Base-by-base conservation (phyloP, 2,329 filamentous ascomycete genomes). In the Beauveria rudraprayagi region DNA sequence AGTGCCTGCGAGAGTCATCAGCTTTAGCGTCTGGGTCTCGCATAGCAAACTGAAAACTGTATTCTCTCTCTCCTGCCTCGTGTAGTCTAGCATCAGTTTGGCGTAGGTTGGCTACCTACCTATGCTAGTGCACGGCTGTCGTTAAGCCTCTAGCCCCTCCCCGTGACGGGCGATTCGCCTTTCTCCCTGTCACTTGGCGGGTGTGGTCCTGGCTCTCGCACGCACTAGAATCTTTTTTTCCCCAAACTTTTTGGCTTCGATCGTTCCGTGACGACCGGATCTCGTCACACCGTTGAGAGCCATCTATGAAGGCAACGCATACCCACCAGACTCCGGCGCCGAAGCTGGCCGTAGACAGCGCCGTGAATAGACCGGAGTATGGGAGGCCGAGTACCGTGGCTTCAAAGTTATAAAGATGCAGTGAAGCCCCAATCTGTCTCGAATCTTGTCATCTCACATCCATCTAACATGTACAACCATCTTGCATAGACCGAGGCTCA, bases 391-490 rank as follows among this genome's bases (percentile, higher is more conserved):
- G 5, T 24, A 37, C 56, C 56, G 56, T 43, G 34, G 30, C 5
- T 50, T 57, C 17, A 17, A 22, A 26, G 17, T 58, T 58, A 58
- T 58, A 58, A 58, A 58, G 56, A 58, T 17, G 17, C 11, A 5
- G 22, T 51, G 56, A 28, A 51, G 41, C 46, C 56, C 56, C 56
- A 6, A n/a, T 17, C 43, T 24, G 4, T 41, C 1, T 51, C 30
- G 5, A 24, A 11, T 26, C 37, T 2, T 30, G 6, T 44, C 8
- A 37, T 41, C 34, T 58, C 46, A 51, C 22, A 40, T 19, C 30
- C 22, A 24, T 24, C 44, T 5, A 40, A 41, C 16, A 24, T 24
- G 5, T 10, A 17, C 17, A 24, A 17, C 9, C 30, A 24, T 43
- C 46, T 43, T 41, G 24, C 37, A 43, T 34, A 37, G 41, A n/a